Conservation (phyloP, 2,329 filamentous ascomycete species). For the Xylaria arbuscula region DNA sequence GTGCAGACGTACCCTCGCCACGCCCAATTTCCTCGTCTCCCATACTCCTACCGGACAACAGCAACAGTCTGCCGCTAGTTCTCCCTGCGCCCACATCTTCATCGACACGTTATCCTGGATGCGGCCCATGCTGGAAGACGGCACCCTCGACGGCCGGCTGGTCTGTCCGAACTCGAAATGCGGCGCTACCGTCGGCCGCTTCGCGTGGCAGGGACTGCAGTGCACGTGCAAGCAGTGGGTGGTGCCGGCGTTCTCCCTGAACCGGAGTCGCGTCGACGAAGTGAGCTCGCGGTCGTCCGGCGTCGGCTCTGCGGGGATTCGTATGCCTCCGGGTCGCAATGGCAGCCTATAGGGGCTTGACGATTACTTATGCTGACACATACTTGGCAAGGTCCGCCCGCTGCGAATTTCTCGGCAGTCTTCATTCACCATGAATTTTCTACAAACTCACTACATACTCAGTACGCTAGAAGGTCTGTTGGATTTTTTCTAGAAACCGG, state of each 20-base stretch:
- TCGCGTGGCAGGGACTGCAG: constrained; percentile 94
- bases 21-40: constrained; percentile 70
- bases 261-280: constrained; percentile 85
- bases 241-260: constrained; percentile 87
- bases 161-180: constrained; percentile 84
- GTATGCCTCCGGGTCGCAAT: constrained; percentile 63
- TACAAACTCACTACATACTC: no score
- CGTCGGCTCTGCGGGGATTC: constrained; percentile 59
- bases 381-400: constrained; percentile 5
- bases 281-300: constrained; percentile 49
- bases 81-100: constrained; percentile 83
- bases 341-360: constrained; percentile 52
- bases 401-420: background rate
- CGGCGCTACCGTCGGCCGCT: constrained; percentile 85
- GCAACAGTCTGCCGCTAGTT: constrained; percentile 14
- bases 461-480: background rate
- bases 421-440: background rate
- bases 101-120: constrained; percentile 96
- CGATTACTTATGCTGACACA: background rate
- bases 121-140: constrained; percentile 82
- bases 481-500: constrained; percentile 5
- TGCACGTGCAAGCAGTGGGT: constrained; percentile 94
- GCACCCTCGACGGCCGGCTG: constrained; percentile 83
- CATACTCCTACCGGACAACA: constrained; percentile 60
- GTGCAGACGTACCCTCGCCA: constrained; percentile 76